phyloP scores from a whole-genome alignment of 345 rosid species.

The Fremontodendron californicum region DNA sequence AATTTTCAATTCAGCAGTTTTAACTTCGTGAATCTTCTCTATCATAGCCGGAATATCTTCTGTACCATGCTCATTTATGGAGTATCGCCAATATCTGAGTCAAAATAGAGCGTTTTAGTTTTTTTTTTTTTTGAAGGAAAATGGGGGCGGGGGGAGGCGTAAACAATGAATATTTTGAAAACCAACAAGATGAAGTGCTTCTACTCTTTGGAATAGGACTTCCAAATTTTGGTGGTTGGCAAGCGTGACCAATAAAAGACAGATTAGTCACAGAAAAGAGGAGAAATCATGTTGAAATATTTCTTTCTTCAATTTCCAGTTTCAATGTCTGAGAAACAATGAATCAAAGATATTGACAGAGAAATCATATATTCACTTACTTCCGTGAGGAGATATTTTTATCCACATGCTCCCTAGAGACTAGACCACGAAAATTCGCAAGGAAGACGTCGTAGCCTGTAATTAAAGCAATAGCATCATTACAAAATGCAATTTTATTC shows the following conservation, averaged over 20 bases:
- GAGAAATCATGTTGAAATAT: background rate
- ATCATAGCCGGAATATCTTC: conserved; percentile 90
- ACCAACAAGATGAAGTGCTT: background rate
- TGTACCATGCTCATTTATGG: conserved; percentile 88
- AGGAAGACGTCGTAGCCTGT: conserved; percentile 94
- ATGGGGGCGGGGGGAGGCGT: too few relatives aligned
- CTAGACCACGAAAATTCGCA: conserved; percentile 89
- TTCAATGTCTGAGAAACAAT: background rate
- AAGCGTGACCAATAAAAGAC: background rate
- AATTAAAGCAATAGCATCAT: conserved; percentile 17
- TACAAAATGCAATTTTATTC: background rate
- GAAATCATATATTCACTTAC: conserved; percentile 41
- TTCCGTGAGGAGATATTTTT: conserved; percentile 72
- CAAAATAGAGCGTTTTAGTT: background rate
- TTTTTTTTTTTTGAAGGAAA: background rate
- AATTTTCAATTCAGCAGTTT: conserved; percentile 73
- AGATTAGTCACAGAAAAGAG: background rate
- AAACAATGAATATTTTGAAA: background rate
- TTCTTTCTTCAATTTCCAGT: background rate
- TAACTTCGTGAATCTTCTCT: conserved; percentile 87
- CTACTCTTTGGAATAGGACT: background rate
- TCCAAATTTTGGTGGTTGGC: background rate
- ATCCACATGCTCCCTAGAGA: conserved; percentile 83
- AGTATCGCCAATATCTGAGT: conserved; percentile 85
- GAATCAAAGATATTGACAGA: background rate